Evolutionary conservation across 495 filamentous ascomycete genomes (phyloP).

Genomic region (Lasiosphaeria miniovina): DNA sequence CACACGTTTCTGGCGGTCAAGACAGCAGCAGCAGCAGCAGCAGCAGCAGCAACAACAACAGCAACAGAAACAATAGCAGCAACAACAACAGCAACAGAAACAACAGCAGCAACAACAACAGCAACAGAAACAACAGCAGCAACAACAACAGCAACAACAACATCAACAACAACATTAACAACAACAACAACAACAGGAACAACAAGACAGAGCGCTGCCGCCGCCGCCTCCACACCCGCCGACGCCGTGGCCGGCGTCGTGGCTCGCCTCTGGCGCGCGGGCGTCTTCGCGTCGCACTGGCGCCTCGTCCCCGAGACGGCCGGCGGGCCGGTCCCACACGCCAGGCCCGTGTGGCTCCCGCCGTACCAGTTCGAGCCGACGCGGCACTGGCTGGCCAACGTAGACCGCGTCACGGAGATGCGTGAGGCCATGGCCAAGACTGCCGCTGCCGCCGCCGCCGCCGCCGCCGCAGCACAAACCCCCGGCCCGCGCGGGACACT

Average conservation of each 20-base stretch:
- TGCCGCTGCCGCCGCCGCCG: no score
- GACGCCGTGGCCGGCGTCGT: neutral
- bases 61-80: no score
- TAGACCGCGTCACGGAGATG: constrained; percentile 16
- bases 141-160: no score
- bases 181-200: no score
- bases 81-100: no score
- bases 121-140: no score
- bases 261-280: neutral
- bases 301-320: constrained; percentile 20
- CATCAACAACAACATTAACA: no score
- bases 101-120: no score
- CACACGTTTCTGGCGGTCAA: neutral
- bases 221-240: no score
- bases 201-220: no score
- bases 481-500: no score
- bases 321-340: constrained; percentile 7
- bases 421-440: neutral
- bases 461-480: no score
- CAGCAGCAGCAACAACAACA: neutral
- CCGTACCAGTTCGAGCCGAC: constrained; percentile 54
- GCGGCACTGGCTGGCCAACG: constrained; percentile 12
- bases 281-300: constrained; percentile 8
- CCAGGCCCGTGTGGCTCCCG: constrained; percentile 40
- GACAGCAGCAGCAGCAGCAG: neutral